Evolutionary conservation across 441 rosid species (phyloP).

Genomic region (Capsella rubella): DNA sequence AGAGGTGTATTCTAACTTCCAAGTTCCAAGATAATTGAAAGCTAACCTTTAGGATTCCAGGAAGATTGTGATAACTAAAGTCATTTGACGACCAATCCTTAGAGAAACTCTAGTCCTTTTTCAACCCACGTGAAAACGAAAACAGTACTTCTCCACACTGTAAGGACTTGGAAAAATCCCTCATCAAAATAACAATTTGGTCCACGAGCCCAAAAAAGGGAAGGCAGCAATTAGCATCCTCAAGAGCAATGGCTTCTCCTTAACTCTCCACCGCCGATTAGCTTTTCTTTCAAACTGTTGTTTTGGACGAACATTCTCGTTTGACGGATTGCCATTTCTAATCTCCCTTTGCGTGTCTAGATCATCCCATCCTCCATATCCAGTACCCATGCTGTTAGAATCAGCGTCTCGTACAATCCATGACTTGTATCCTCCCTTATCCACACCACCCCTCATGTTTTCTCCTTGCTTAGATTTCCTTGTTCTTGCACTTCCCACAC

Average conservation of each 20-base stretch:
- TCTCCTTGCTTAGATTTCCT: constrained; percentile 44
- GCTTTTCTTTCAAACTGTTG: constrained; percentile 48
- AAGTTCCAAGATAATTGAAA: constrained; percentile 34
- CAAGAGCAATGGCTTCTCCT: constrained; percentile 66
- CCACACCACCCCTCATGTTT: constrained; percentile 30
- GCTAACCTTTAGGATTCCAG: constrained; percentile 37
- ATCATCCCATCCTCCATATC: constrained; percentile 93
- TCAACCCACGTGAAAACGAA: constrained; percentile 8
- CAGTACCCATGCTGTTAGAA: constrained; percentile 37
- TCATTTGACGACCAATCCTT: not conserved
- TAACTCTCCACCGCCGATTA: constrained; percentile 61
- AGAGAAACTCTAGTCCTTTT: constrained; percentile 17
- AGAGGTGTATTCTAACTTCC: constrained; percentile 20
- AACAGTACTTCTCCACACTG: constrained; percentile 23
- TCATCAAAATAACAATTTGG: constrained; percentile 59
- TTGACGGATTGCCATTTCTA: constrained; percentile 26
- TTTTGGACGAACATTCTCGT: constrained; percentile 38
- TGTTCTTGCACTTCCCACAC: constrained; percentile 38
- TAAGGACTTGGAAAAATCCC: constrained; percentile 3
- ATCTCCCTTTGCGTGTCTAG: constrained; percentile 51
- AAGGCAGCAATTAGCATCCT: constrained; percentile 74
- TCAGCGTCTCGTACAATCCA: constrained; percentile 58
- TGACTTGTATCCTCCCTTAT: constrained; percentile 60
- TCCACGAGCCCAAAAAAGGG: constrained; percentile 79
- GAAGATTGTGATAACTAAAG: constrained; percentile 3